A percentile compares a stretch with the other conserved stretches of the same genome.
phyloP scores from a whole-genome alignment of 805 yeast species.

The Hanseniaspora vineae region DNA sequence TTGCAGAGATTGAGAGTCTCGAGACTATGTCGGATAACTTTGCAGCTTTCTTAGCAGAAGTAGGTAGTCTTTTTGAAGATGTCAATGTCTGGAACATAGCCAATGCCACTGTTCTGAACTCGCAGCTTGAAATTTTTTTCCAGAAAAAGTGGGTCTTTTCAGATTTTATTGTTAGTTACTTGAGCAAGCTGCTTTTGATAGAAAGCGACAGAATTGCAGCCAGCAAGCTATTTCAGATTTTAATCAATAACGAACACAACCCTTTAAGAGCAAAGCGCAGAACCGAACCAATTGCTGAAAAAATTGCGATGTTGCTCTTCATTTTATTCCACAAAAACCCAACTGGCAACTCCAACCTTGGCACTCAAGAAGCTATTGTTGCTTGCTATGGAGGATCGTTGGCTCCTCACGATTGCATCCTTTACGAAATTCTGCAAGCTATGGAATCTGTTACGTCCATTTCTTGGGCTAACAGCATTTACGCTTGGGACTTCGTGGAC shows the following conservation, averaged over 20 bases:
- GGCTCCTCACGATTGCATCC: slow-evolving; percentile 44
- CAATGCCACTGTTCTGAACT: slow-evolving; percentile 36
- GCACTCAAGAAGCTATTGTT: slow-evolving; percentile 38
- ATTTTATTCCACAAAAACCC: slow-evolving; percentile 37
- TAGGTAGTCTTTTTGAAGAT: slow-evolving; percentile 21
- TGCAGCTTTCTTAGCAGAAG: slow-evolving; percentile 19
- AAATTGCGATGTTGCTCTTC: slow-evolving; percentile 34
- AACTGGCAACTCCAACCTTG: slow-evolving; percentile 30
- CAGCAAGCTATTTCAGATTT: slow-evolving; percentile 47
- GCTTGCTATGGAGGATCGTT: slow-evolving; percentile 51
- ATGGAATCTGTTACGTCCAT: slow-evolving; percentile 41
- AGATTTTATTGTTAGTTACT: slow-evolving; percentile 33
- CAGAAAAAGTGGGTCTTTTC: slow-evolving; percentile 34
- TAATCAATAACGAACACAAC: slow-evolving; percentile 39
- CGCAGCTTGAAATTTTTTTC: slow-evolving; percentile 55
- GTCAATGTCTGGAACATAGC: slow-evolving; percentile 28
- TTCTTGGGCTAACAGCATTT: slow-evolving; percentile 56
- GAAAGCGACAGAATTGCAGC: slow-evolving; percentile 29
- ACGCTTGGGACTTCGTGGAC: slow-evolving; percentile 52
- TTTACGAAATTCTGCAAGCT: slow-evolving; percentile 40
- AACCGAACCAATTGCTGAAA: slow-evolving; percentile 23
- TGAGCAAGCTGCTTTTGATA: slow-evolving; percentile 26
- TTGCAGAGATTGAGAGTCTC: background rate
- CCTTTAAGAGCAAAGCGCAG: slow-evolving; percentile 19
- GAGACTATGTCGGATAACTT: no score